Percentiles rank a stretch among this genome's conserved stretches.
Conservation (phyloP, 192 early-diverging fungal genomes). For the Linnemannia zychae region DNA sequence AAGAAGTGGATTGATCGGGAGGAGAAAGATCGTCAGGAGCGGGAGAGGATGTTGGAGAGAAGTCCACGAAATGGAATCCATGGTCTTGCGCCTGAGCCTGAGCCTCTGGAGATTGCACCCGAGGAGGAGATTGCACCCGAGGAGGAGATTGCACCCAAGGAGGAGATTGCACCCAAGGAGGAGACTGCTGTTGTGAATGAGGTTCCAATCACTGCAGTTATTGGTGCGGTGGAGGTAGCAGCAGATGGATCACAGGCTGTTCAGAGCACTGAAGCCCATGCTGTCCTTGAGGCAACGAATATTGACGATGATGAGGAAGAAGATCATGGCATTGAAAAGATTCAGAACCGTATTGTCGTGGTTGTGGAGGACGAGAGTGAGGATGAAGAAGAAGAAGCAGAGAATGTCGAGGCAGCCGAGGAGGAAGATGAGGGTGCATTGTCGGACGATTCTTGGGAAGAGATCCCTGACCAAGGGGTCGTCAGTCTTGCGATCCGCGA, state of each 20-base stretch:
- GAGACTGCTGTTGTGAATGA: neutral
- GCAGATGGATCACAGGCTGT: neutral
- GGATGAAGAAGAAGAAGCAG: slow-evolving; percentile 13
- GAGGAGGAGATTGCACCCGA: no score
- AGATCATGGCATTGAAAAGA: slow-evolving; percentile 17
- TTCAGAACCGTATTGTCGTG: neutral
- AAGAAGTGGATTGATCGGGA: slow-evolving; percentile 22
- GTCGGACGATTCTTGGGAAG: slow-evolving; percentile 55
- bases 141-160: no score
- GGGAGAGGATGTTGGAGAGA: slow-evolving; percentile 24
- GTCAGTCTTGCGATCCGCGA: slow-evolving; percentile 17
- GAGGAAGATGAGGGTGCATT: slow-evolving; percentile 12
- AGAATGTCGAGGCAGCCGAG: neutral
- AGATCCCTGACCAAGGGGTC: slow-evolving; percentile 23
- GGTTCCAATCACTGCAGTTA: neutral
- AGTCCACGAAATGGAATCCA: slow-evolving; percentile 25
- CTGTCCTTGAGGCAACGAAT: neutral
- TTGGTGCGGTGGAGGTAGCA: neutral
- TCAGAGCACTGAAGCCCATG: neutral
- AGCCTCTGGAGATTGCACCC: slow-evolving; percentile 3
- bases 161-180: slow-evolving; percentile 12
- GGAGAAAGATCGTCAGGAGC: neutral
- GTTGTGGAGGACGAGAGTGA: neutral
- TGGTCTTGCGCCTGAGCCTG: slow-evolving; percentile 20
- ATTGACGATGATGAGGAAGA: neutral